Evolutionary conservation across 1,139 yeast genomes (phyloP), one percentile per base, ranked within the genome.

Genomic region (Candida tetrigidarum): DNA sequence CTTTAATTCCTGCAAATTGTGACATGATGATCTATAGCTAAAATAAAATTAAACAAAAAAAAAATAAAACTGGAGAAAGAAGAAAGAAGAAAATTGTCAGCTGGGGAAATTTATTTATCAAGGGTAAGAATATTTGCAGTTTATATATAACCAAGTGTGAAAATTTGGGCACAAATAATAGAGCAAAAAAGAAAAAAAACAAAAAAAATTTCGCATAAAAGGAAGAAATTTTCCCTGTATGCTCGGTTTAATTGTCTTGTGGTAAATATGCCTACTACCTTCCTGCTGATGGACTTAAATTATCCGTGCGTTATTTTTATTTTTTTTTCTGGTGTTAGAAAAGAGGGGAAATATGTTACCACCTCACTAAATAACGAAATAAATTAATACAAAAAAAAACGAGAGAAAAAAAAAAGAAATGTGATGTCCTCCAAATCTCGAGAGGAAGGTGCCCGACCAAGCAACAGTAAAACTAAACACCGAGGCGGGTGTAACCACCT

Each of bases 1-100:
- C 80, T 44, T 74, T 74, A 51, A 85, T 73, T 52, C 73, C 69
- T 43, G 80, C 71, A 48, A 76, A 68, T 53, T 58, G 71, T 30
- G 77, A 66, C 77, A 73, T 72, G 19, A n/a, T 43, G 27, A 7
- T 14, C 14, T 14, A 38, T 22, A 8, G 3, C 6, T 27, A 23
- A 15, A 6, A 3, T 12, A 8, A 18, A 11, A 29, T 12, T 6
- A 7, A 8, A 4, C 19, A 3, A 28, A 11, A 3, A 32, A 19
- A n/a, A n/a, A 32, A 7, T 19, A 12, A 12, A 15, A 11, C 6
- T 15, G 14, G 19, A 14, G 19, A 20, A n/a, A 15, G 10, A 15
- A 12, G 15, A 5, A 28, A 14, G n/a, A 28, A 9, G 4, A 3
- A 7, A 12, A 28, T 5, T 6, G 6, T 2, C 9, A 28, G 32